These are phyloP conservation scores for maize (Zea mays) DNA, from an alignment of 176 grass and related monocot species.

Conservation along the genomic window Zm-B73-REFERENCE-NAM-5.0 NC_050102.1:177437501-177438000, in stretches of 20 bases:
- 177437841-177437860: conserved; percentile 10
- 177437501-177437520: not conserved
- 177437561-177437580: too few relatives aligned
- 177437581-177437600: too few relatives aligned
- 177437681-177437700: not conserved
- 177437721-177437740: conserved; percentile 14
- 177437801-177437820: not conserved
- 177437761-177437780: not conserved
- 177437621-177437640: not conserved
- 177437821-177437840: conserved; percentile 46
- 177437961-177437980: conserved; percentile 5
- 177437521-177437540: not conserved
- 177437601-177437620: too few relatives aligned
- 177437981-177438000: conserved; percentile 47
- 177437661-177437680: not conserved
- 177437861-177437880: conserved; percentile 34
- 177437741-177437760: not conserved
- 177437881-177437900: conserved; percentile 42
- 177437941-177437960: conserved; percentile 32
- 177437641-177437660: not conserved
- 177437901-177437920: conserved; percentile 19
- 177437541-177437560: too few relatives aligned
- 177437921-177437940: conserved; percentile 50
- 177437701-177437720: conserved; percentile 23
- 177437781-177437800: conserved; percentile 4